Evolutionary conservation across 1,284 basidiomycete species (phyloP).

Genomic region (Coniophora puteana): DNA sequence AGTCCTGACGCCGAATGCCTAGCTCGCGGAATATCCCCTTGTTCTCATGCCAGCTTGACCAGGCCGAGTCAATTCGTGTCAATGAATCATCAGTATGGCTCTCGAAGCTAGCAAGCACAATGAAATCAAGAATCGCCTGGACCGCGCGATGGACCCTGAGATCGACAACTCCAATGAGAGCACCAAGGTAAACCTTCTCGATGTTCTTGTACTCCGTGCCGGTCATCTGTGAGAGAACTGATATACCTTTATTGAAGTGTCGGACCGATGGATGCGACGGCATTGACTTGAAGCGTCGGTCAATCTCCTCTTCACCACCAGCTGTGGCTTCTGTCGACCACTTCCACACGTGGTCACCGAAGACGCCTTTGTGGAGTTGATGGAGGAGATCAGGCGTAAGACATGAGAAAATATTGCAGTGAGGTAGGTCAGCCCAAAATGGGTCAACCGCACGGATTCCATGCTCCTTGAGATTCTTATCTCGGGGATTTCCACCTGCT

Average conservation of each 20-base stretch:
- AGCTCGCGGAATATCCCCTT: slow-evolving; percentile 16
- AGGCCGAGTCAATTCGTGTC: too few species aligned
- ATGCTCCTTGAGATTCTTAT: background rate
- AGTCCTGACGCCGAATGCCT: background rate
- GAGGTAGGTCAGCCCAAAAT: slow-evolving; percentile 15
- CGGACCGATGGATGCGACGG: slow-evolving; percentile 7
- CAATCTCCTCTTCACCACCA: slow-evolving; percentile 11
- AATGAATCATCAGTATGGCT: slow-evolving; percentile 11
- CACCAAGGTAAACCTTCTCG: slow-evolving; percentile 8
- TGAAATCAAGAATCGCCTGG: slow-evolving; percentile 12
- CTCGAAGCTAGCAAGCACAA: slow-evolving; percentile 17
- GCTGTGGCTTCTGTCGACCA: slow-evolving; percentile 13
- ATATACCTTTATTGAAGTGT: slow-evolving; percentile 15
- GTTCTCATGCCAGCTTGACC: too few species aligned
- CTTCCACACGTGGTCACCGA: slow-evolving; percentile 16
- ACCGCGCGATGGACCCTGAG: slow-evolving; percentile 2
- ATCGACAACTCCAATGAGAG: slow-evolving; percentile 2
- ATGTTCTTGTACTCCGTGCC: slow-evolving; percentile 13
- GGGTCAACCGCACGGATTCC: slow-evolving; percentile 7
- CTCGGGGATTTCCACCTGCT: background rate
- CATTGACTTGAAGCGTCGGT: slow-evolving; percentile 9
- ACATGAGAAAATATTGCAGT: slow-evolving; percentile 9
- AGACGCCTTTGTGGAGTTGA: slow-evolving; percentile 16
- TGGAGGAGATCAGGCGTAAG: slow-evolving; percentile 19
- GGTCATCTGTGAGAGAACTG: slow-evolving; percentile 10